These are phyloP conservation scores for Xylaria sp. DNA, from an alignment of 2,329 filamentous ascomycete genomes.

Conservation along the genomic window DNA sequence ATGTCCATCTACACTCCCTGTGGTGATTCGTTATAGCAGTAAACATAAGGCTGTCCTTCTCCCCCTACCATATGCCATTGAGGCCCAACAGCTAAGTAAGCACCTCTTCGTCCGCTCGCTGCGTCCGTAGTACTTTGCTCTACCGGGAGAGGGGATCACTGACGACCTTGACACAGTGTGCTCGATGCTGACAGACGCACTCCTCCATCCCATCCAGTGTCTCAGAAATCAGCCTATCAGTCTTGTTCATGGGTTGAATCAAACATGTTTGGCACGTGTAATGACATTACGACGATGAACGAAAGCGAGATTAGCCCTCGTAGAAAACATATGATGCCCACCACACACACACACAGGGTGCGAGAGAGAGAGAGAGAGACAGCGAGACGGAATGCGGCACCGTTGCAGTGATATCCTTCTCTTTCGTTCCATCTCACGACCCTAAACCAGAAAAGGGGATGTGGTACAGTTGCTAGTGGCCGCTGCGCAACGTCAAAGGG, in stretches of 20 bases:
- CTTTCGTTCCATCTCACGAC: not conserved
- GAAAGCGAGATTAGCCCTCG: not conserved
- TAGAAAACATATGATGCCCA: not conserved
- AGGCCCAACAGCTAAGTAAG: constrained; percentile 18
- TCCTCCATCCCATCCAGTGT: constrained; percentile 13
- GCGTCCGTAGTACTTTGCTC: constrained; percentile 4
- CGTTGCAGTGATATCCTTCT: not conserved
- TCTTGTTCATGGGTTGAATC: not conserved
- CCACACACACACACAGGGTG: constrained; percentile 1
- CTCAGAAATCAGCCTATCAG: constrained; percentile 20
- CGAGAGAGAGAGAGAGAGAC: too few species aligned
- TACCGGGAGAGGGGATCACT: not conserved
- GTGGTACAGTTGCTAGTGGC: not conserved
- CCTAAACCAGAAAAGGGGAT: constrained; percentile 2
- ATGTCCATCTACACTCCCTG: constrained; percentile 12
- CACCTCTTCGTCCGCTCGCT: constrained; percentile 6
- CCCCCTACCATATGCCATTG: constrained; percentile 18
- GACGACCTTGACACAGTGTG: constrained; percentile 11
- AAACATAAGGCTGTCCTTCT: constrained; percentile 21
- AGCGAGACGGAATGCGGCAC: not conserved
- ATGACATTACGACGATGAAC: constrained; percentile 1
- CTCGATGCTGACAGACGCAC: not conserved
- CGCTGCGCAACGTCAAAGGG: constrained; percentile 6
- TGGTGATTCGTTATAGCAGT: not conserved
- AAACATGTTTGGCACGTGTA: constrained; percentile 24